Percentiles rank a stretch among this genome's conserved stretches.
These are phyloP conservation scores for Didymella segeticola DNA, from an alignment of 2,329 filamentous ascomycete species.

Conservation along the genomic window DNA sequence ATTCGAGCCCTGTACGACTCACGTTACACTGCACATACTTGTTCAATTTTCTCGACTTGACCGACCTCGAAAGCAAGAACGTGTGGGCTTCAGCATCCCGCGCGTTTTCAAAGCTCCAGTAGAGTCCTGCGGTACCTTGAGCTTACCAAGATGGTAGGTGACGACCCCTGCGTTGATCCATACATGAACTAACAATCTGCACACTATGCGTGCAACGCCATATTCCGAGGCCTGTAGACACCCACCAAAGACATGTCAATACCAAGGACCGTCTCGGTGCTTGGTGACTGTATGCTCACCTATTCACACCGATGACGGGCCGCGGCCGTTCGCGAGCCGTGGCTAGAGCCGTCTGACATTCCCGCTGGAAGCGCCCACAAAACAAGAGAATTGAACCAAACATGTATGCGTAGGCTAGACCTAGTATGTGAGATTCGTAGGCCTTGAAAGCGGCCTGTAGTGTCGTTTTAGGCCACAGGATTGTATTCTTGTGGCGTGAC, in stretches of 20 bases:
- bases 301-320: conserved; percentile 24
- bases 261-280: conserved; percentile 4
- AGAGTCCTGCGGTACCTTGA: background rate
- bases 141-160: background rate
- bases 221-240: conserved; percentile 10
- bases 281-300: background rate
- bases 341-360: conserved; percentile 17
- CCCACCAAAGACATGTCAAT: conserved; percentile 1
- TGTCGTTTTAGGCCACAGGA: background rate
- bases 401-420: background rate
- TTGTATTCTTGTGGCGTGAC: background rate
- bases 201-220: conserved; percentile 16
- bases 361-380: conserved; percentile 20
- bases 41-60: too few relatives aligned
- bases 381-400: background rate
- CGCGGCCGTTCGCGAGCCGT: conserved; percentile 23
- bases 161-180: conserved; percentile 8
- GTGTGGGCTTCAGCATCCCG: too few relatives aligned
- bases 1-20: too few relatives aligned
- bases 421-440: background rate
- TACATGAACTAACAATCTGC: conserved; percentile 5
- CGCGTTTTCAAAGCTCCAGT: too few relatives aligned
- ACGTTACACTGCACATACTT: too few relatives aligned
- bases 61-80: too few relatives aligned
- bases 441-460: background rate